phyloP scores from a whole-genome alignment of 371 early-diverging fungal genomes.

The Circinella umbellata region DNA sequence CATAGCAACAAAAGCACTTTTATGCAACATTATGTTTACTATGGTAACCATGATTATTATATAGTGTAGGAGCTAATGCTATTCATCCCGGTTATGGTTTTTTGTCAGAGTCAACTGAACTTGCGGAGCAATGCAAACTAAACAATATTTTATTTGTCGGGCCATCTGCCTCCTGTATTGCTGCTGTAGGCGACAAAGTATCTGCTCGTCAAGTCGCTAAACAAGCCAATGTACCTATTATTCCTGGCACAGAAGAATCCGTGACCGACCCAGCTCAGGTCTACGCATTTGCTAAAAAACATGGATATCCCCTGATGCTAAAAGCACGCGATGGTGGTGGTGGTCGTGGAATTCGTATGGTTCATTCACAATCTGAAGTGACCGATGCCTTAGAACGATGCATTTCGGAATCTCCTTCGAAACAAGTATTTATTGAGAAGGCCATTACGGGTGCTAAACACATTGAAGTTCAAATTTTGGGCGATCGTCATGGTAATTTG shows the following conservation, averaged over 20 bases:
- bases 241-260: slow-evolving; percentile 37
- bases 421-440: slow-evolving; percentile 75
- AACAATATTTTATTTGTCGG: slow-evolving; percentile 76
- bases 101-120: slow-evolving; percentile 75
- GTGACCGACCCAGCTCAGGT: slow-evolving; percentile 27
- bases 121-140: slow-evolving; percentile 67
- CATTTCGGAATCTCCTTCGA: slow-evolving; percentile 43
- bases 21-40: neutral
- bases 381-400: slow-evolving; percentile 34
- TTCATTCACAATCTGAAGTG: slow-evolving; percentile 30
- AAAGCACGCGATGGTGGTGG: slow-evolving; percentile 91
- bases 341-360: slow-evolving; percentile 89
- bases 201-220: slow-evolving; percentile 42
- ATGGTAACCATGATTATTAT: neutral
- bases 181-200: slow-evolving; percentile 92
- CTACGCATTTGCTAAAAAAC: slow-evolving; percentile 26
- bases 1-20: neutral
- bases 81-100: slow-evolving; percentile 93
- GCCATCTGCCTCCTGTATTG: slow-evolving; percentile 78
- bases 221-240: slow-evolving; percentile 36
- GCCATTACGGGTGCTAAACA: slow-evolving; percentile 88
- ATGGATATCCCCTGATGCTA: slow-evolving; percentile 85
- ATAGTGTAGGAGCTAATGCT: slow-evolving; percentile 50
- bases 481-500: slow-evolving; percentile 73
- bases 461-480: slow-evolving; percentile 86